Conservation (phyloP, 2,329 filamentous ascomycete genomes). For the Stagonosporopsis vannaccii region DNA sequence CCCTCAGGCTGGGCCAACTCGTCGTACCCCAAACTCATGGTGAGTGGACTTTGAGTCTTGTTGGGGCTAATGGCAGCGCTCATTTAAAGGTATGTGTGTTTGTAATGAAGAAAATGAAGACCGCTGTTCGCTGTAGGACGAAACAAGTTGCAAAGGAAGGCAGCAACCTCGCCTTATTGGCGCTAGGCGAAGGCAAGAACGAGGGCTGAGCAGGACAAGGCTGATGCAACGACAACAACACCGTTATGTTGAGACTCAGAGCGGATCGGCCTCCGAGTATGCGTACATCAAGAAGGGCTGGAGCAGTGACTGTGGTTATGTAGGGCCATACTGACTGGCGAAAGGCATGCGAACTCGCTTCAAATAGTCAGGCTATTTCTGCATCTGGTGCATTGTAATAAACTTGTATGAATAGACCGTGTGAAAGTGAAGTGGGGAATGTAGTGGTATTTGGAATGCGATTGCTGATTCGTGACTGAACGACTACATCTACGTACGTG, state of each 20-base stretch:
- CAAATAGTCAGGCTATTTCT: no score
- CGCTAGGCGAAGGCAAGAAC: neutral
- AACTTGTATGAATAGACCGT: no score
- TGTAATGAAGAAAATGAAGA: neutral
- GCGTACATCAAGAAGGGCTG: neutral
- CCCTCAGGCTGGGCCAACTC: neutral
- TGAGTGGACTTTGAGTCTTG: neutral
- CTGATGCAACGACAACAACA: neutral
- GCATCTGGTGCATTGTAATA: no score
- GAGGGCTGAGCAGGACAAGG: neutral
- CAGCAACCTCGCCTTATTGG: neutral
- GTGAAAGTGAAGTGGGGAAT: neutral
- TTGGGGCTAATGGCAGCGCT: neutral
- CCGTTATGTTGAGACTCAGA: neutral
- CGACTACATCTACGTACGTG: neutral
- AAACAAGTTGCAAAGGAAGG: neutral
- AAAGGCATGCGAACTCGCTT: no score
- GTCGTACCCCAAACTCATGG: neutral
- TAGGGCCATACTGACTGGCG: no score
- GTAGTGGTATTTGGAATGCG: neutral
- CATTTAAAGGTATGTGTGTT: neutral
- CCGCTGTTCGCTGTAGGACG: neutral
- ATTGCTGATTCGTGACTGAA: neutral
- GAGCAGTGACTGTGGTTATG: no score
- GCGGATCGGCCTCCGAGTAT: no score